A percentile compares a stretch with the other conserved stretches of the same genome.
phyloP scores from a whole-genome alignment of 805 yeast species.

The Pichia phayaonensis region DNA sequence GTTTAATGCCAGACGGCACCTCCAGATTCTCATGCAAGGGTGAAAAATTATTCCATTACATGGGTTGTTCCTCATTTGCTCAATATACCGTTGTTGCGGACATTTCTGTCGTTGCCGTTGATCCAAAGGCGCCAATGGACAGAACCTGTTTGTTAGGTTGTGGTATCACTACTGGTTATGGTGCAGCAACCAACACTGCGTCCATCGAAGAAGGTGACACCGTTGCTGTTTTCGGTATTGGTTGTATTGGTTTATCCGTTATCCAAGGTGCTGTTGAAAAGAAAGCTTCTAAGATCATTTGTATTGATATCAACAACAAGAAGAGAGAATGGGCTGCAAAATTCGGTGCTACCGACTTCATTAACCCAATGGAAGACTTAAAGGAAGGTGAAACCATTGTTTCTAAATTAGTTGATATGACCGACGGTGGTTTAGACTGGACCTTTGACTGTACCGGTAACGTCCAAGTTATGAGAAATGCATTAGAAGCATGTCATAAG shows the following conservation, averaged over 20 bases:
- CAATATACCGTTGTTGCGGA: constrained; percentile 98
- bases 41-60: constrained; percentile 77
- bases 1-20: constrained; percentile 98
- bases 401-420: constrained; percentile 73
- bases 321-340: constrained; percentile 80
- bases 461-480: constrained; percentile 88
- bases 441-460: constrained; percentile 99
- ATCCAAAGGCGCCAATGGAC: constrained; percentile 75
- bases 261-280: constrained; percentile 89
- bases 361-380: constrained; percentile 68
- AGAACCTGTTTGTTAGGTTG: constrained; percentile 92
- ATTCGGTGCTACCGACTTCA: constrained; percentile 93
- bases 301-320: constrained; percentile 77
- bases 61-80: constrained; percentile 97
- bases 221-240: constrained; percentile 96
- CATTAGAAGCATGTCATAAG: constrained; percentile 94
- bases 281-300: constrained; percentile 75
- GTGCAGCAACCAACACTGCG: constrained; percentile 95
- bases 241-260: constrained; percentile 93
- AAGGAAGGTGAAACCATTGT: constrained; percentile 72
- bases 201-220: constrained; percentile 85
- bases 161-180: constrained; percentile 97
- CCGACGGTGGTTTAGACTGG: constrained; percentile 95
- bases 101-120: constrained; percentile 89
- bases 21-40: constrained; percentile 84